Evolutionary conservation across 441 rosid genomes (phyloP), one percentile per base, ranked within the genome.

Genomic region (Geranium incanum): DNA sequence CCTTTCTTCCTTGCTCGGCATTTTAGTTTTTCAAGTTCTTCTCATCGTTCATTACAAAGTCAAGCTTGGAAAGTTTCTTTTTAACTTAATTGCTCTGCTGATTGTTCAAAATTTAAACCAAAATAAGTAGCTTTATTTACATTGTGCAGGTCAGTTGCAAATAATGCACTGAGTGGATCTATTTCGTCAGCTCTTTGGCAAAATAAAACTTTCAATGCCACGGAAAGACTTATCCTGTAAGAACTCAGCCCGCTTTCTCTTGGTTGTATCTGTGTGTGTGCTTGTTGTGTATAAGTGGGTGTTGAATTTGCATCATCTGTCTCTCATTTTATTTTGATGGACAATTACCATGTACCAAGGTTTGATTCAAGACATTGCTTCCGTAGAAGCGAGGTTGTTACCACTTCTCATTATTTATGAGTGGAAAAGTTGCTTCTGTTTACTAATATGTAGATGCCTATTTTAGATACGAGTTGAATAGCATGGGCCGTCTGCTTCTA

Each of bases 151-250:
- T 83, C 81, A 21, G 75, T 92, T 68, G 96, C 96, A 73, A 88
- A 90, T 77, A 95, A 95, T 81, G 80, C 80, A 71, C 77, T 95
- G 77, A 81, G 18, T 76, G 97, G 99, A 70, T 86, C 95, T 33
- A 38, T 95, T 71, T 74, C 90, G 9, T 86, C 93, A 36, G 72
- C 72, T 69, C 76, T 95, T 77, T 95, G 97, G 97, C 88, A 87
- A 79, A 84, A 70, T 79, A 88, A 75, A 80, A 80, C 75, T 52
- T 76, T 83, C 72, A 88, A 84, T 55, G 85, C 81, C 71, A 82
- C 80, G 4, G 87, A 84, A 77, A 84, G 57, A 73, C 76, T 92
- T 79, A 74, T 60, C 15, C 69, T 94, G 99, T 94, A 90, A 88
- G 99, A 65, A 74, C 74, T 57, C 65, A 74, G 57, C 57, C 37